Conservation (phyloP, 2,329 filamentous ascomycete species). For the Xylaria hypoxylon region DNA sequence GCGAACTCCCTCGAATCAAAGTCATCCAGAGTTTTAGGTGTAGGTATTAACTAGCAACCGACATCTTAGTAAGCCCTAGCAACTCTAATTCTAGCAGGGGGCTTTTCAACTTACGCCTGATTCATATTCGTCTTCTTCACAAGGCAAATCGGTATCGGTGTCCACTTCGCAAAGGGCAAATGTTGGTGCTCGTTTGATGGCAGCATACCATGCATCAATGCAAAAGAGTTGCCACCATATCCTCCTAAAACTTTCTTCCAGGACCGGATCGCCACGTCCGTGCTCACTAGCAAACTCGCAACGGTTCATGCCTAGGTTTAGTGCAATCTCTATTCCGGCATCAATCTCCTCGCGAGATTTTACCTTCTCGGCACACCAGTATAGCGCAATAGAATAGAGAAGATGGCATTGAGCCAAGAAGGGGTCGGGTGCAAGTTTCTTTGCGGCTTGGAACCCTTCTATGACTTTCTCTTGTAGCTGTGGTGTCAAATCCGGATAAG, state of each 20-base stretch:
- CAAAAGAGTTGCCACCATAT: constrained; percentile 40
- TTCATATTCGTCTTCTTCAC: constrained; percentile 42
- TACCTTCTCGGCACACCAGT: constrained; percentile 34
- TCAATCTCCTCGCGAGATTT: constrained; percentile 35
- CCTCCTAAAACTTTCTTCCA: constrained; percentile 36
- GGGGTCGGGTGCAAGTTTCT: constrained; percentile 26
- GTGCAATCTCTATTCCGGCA: constrained; percentile 33
- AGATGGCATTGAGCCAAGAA: constrained; percentile 39
- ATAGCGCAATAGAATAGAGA: constrained; percentile 36
- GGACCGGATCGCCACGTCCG: constrained; percentile 24
- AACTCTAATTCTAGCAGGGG: background rate
- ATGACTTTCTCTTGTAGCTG: constrained; percentile 30
- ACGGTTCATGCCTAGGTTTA: constrained; percentile 35
- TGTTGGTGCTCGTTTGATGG: constrained; percentile 33
- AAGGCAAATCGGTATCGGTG: constrained; percentile 36
- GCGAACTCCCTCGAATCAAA: constrained; percentile 39
- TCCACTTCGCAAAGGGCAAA: constrained; percentile 39
- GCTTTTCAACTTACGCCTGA: constrained; percentile 34
- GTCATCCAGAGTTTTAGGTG: constrained; percentile 38
- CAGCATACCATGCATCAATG: constrained; percentile 40
- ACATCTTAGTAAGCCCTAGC: constrained; percentile 4
- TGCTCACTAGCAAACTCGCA: constrained; percentile 30
- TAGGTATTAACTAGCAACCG: constrained; percentile 36
- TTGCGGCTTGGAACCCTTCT: constrained; percentile 30
- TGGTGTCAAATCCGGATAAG: constrained; percentile 25